Base-by-base conservation (phyloP, 1,139 yeast species). In the Arxiozyma telluris region DNA sequence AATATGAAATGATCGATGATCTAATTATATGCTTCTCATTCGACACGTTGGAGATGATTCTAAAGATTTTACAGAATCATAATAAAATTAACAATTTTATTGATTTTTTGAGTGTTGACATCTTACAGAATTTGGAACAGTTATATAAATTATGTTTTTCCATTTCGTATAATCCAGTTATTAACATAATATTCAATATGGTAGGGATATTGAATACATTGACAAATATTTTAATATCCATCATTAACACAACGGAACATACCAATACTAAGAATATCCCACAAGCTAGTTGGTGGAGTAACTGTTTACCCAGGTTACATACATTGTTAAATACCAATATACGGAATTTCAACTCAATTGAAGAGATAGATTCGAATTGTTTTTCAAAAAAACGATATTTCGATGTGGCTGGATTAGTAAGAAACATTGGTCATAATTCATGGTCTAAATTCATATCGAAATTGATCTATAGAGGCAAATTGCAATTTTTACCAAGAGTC, bases 11-110 rank as follows among this genome's bases (percentile, higher is more conserved):
- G 1, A 64, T 83, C 11, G 83, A 82, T 59, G 76, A 76, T 45
- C 73, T 81, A 55, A 71, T 75, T 1, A 68, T 82, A 4, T 62
- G 79, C 0, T 77, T 76, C 61, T 73, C 80, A 8, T 72, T 81
- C 66, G 90, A 84, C 63, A 71, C 80, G 1, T 61, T 84, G 30
- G 88, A 84, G 58, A 62, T 70, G 41, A 71, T 55, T 51, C 65
- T 56, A 59, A 67, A 58, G 54, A 62, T 63, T 20, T 58, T 62
- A 34, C 65, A 61, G 49, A 58, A 56, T 4, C 59, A 59, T 30
- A 47, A 62, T 6, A 43, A 54, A 18, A 55, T 52, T 11, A 53
- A 49, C 2, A 54, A 50, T 2, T 57, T 61, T 23, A 30, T 30
- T 2, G 56, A 53, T 15, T 62, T 66, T 48, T 56, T 67, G 22